These are phyloP conservation scores for Fremontodendron californicum DNA, from an alignment of 345 rosid species.

Conservation along the genomic window DNA sequence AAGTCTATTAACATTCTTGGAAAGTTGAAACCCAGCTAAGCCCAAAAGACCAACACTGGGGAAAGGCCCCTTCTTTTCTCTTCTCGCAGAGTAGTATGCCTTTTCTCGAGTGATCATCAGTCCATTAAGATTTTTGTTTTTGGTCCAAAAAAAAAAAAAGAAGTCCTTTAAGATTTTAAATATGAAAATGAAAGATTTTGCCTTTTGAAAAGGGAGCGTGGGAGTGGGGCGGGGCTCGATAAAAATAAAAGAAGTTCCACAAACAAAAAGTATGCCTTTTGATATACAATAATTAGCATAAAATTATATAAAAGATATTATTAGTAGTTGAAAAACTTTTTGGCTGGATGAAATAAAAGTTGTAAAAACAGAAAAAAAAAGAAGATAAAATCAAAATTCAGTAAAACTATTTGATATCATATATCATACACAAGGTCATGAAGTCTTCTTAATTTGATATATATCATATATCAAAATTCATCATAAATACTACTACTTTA, in stretches of 20 bases:
- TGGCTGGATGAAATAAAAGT: not conserved
- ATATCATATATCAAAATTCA: no score
- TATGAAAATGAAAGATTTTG: not conserved
- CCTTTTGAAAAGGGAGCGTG: not conserved
- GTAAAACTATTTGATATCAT: no score
- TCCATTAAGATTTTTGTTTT: no score
- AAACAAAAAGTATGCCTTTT: not conserved
- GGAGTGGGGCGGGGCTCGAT: constrained; percentile 3
- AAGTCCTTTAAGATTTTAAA: not conserved
- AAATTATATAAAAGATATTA: not conserved
- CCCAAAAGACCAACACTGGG: not conserved
- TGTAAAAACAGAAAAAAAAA: not conserved
- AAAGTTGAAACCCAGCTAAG: not conserved
- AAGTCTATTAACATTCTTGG: not conserved
- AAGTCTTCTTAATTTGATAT: no score
- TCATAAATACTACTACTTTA: no score
- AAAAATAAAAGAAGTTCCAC: not conserved
- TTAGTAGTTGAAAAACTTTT: not conserved
- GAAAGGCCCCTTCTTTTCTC: not conserved
- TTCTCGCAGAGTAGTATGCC: no score
- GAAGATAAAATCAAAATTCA: not conserved
- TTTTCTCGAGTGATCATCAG: no score
- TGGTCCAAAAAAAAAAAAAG: not conserved
- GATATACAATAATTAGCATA: not conserved
- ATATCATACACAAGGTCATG: no score